Evolutionary conservation across 345 rosid genomes (phyloP), one percentile per base, ranked within the genome.

Genomic region (Citrus trifoliata): DNA sequence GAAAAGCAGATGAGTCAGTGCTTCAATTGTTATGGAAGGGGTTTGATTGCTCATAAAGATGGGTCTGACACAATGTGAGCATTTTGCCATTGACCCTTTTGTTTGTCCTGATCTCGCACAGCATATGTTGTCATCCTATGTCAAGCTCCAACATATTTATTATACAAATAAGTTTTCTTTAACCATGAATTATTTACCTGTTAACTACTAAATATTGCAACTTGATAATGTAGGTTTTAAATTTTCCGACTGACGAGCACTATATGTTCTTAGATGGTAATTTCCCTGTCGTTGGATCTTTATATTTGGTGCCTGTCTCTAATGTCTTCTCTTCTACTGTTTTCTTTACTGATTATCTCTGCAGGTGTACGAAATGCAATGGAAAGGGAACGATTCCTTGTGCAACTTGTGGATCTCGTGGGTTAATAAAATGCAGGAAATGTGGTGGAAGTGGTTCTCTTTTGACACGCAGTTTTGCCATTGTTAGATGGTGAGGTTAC

Each of bases 341-440:
- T 77, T 24, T 74, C 75, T 71, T n/a, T 59, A 8, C 24, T 7
- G 33, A 65, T 33, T 78, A 30, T 78, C 73, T 72, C 73, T 75
- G 68, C 85, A 94, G 98, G 81, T 96, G 99, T 75, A 30, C 56
- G 60, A 83, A 80, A 27, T 96, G 99, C 81, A 79, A 79, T 38
- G 98, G 99, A 30, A 90, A 94, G 82, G 97, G 99, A 77, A 90
- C 88, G 87, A 82, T 92, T 83, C 93, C 93, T 22, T 94, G 99
- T 73, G 84, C 88, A 10, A 89, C 87, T 62, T 94, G 98, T 80
- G 94, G 91, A 75, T 96, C 99, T 79, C 91, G 88, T 67, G 98
- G 99, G 73, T 81, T 92, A 19, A 84, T 94, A 70, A 91, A 90
- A 85, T 96, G 99, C 64, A 70, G 84, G 82, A 82, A 86, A 62